phyloP scores from a whole-genome alignment of 176 grass and related monocot species.

The Aegilops bicornis region DNA sequence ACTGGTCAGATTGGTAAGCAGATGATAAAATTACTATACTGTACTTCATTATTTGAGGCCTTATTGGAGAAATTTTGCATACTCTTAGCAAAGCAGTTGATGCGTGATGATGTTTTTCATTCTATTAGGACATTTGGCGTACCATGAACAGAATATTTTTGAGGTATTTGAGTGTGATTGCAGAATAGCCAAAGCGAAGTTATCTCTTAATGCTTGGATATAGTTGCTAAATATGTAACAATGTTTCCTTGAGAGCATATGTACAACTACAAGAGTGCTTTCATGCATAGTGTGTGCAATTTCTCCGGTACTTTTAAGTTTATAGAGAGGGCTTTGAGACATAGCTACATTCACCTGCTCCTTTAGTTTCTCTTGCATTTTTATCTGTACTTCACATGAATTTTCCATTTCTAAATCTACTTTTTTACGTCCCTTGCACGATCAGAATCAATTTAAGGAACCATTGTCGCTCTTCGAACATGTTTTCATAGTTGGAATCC shows the following conservation, averaged over 20 bases:
- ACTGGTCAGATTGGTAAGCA: no score
- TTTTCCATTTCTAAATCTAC: no score
- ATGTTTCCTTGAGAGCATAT: neutral
- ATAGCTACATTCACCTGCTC: no score
- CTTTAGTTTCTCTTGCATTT: no score
- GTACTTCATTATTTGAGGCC: neutral
- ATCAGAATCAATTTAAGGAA: no score
- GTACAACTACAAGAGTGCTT: conserved; percentile 1
- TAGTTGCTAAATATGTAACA: neutral
- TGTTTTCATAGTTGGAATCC: no score
- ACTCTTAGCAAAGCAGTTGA: neutral
- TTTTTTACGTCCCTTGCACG: no score
- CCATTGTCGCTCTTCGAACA: no score
- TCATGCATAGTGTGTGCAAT: neutral
- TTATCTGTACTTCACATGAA: no score
- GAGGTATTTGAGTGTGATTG: neutral
- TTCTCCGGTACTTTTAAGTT: neutral
- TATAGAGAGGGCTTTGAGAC: no score
- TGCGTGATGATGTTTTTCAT: neutral
- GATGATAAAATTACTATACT: no score
- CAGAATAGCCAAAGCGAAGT: neutral
- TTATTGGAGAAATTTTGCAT: neutral
- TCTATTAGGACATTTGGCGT: neutral
- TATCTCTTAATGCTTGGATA: neutral
- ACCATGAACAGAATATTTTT: neutral